Conservation (phyloP, 139 green algal species). For the Closterium sp. region DNA sequence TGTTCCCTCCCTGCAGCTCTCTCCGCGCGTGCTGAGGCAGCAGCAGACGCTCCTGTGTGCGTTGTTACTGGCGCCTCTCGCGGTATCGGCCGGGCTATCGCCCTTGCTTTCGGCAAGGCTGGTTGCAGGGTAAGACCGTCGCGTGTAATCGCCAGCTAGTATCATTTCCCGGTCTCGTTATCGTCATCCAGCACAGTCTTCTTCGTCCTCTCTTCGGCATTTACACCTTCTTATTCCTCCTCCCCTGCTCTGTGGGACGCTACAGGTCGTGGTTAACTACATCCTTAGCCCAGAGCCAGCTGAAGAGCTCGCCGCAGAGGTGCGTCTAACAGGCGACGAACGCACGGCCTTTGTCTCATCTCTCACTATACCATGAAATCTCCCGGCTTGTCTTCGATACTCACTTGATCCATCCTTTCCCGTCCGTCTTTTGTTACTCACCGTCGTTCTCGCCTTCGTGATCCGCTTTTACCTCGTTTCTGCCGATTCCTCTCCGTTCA, state of each 20-base stretch:
- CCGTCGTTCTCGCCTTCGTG: not conserved
- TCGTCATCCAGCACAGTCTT: too few species aligned
- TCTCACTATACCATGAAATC: too few species aligned
- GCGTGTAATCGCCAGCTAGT: too few species aligned
- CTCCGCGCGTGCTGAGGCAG: not conserved
- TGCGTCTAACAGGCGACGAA: not conserved
- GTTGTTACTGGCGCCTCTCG: slow-evolving; percentile 90
- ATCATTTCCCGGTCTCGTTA: too few species aligned
- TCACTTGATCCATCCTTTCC: not conserved
- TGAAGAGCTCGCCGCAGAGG: slow-evolving; percentile 47
- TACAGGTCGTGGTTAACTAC: slow-evolving; percentile 3
- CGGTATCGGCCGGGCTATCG: slow-evolving; percentile 90
- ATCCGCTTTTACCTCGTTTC: not conserved
- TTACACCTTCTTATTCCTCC: not conserved
- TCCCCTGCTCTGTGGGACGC: not conserved
- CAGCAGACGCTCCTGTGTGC: slow-evolving; percentile 54
- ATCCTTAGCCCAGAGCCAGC: not conserved
- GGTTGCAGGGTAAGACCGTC: slow-evolving; percentile 58
- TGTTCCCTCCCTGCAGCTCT: not conserved
- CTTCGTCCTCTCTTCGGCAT: not conserved
- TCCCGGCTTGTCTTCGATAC: too few species aligned
- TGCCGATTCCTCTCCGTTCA: too few species aligned
- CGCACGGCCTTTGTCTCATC: not conserved
- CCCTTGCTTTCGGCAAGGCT: slow-evolving; percentile 71
- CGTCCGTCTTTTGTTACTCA: not conserved